phyloP scores from a whole-genome alignment of 2,329 filamentous ascomycete genomes.

The Didymellaceae sp. region DNA sequence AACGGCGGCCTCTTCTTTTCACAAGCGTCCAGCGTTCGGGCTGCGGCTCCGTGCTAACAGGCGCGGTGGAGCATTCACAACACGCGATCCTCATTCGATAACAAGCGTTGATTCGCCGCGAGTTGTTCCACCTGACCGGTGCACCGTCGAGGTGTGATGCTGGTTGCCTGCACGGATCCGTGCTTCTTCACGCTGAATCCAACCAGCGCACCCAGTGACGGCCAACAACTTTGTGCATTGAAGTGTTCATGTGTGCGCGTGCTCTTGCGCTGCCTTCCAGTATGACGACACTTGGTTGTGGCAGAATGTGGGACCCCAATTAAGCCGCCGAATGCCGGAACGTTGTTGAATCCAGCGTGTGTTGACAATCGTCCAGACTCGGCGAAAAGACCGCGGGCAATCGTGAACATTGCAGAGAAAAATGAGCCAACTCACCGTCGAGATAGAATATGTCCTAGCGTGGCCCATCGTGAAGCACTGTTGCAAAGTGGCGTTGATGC shows the following conservation, averaged over 20 bases:
- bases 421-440: conserved; percentile 40
- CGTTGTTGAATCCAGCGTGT: conserved; percentile 23
- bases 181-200: conserved; percentile 14
- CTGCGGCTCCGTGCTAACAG: conserved; percentile 35
- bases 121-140: conserved; percentile 37
- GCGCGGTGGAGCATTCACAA: conserved; percentile 36
- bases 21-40: conserved; percentile 34
- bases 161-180: conserved; percentile 2
- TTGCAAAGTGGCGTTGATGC: conserved; percentile 10
- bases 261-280: conserved; percentile 20
- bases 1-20: conserved; percentile 39
- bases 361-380: conserved; percentile 24
- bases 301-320: conserved; percentile 21
- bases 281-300: conserved; percentile 35
- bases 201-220: conserved; percentile 9
- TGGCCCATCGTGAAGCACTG: conserved; percentile 31
- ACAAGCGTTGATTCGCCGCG: conserved; percentile 30
- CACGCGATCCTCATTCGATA: conserved; percentile 34
- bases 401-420: conserved; percentile 18
- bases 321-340: conserved; percentile 41
- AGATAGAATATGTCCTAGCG: conserved; percentile 46
- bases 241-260: conserved; percentile 38
- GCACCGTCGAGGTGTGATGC: conserved; percentile 13
- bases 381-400: conserved; percentile 23
- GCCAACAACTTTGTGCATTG: conserved; percentile 4